Evolutionary conservation across 805 yeast genomes (phyloP).

Genomic region (Tetrapisispora taiwanensis): DNA sequence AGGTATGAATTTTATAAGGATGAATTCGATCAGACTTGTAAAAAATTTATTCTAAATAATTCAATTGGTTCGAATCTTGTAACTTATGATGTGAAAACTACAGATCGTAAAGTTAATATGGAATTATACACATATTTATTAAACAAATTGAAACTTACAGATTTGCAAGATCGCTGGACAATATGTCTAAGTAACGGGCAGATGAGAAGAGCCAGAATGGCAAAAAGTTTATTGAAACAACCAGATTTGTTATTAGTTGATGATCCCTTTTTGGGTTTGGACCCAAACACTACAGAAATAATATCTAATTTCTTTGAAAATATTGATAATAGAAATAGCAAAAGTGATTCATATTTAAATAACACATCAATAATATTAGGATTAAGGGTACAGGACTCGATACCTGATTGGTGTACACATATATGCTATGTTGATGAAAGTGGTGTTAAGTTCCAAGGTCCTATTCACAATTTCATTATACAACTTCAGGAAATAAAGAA

Average conservation of each 20-base stretch:
- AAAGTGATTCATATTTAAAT: background rate
- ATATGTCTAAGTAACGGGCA: conserved; percentile 91
- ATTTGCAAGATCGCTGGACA: conserved; percentile 61
- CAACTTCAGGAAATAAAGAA: conserved; percentile 15
- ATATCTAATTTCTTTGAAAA: conserved; percentile 37
- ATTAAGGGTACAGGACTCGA: conserved; percentile 57
- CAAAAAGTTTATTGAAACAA: conserved; percentile 52
- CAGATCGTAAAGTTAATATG: conserved; percentile 25
- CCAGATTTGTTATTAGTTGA: conserved; percentile 69
- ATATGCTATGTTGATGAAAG: conserved; percentile 45
- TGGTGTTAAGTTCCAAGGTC: conserved; percentile 47
- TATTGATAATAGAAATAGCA: conserved; percentile 10
- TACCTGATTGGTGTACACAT: conserved; percentile 76
- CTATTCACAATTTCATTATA: conserved; percentile 19
- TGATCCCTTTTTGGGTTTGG: conserved; percentile 89
- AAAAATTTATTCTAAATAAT: conserved; percentile 47
- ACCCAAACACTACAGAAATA: conserved; percentile 54
- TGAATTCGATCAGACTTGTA: conserved; percentile 65
- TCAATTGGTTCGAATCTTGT: conserved; percentile 34
- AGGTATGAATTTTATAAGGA: conserved; percentile 83
- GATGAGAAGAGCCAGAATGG: conserved; percentile 80
- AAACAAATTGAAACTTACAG: conserved; percentile 42
- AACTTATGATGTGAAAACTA: conserved; percentile 28
- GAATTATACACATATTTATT: conserved; percentile 36
- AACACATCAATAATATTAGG: conserved; percentile 54